Percentiles rank a stretch among this genome's conserved stretches.
These are phyloP conservation scores for Trametes villosa DNA, from an alignment of 768 basidiomycete species.

Conservation along the genomic window DNA sequence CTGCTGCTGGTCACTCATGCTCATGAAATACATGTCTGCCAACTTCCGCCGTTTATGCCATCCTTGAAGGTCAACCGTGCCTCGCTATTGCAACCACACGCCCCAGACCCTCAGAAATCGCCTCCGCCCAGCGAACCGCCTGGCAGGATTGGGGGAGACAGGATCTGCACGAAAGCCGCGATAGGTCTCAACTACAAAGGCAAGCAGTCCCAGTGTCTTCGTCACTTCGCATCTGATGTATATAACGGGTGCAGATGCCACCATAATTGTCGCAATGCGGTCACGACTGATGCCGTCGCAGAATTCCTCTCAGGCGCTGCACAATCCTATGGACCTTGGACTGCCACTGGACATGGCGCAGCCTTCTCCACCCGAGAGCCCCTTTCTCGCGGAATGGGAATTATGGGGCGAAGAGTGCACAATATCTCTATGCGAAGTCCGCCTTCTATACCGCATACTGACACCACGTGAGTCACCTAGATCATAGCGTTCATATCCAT, in stretches of 20 bases:
- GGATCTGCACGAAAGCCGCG: conserved; percentile 58
- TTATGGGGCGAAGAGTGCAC: conserved; percentile 60
- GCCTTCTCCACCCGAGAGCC: conserved; percentile 34
- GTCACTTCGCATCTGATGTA: conserved; percentile 9
- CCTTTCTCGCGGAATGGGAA: conserved; percentile 49
- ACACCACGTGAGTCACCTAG: conserved; percentile 44
- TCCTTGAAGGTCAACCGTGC: conserved; percentile 52
- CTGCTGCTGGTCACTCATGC: conserved; percentile 69
- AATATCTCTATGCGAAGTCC: conserved; percentile 66
- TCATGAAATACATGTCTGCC: conserved; percentile 58
- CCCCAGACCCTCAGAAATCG: conserved; percentile 31
- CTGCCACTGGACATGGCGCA: conserved; percentile 40
- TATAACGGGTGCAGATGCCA: conserved; percentile 46
- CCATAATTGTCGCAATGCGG: conserved; percentile 66
- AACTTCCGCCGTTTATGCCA: conserved; percentile 50
- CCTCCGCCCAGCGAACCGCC: conserved; percentile 30
- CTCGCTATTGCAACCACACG: conserved; percentile 46
- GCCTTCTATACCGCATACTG: conserved; percentile 51
- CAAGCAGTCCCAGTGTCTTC: background rate
- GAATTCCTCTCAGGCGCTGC: conserved; percentile 28
- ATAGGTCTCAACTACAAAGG: conserved; percentile 67
- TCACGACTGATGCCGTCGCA: conserved; percentile 52
- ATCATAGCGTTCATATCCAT: conserved; percentile 5
- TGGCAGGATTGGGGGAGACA: conserved; percentile 39
- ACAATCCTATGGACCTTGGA: conserved; percentile 47